A percentile compares a stretch with the other conserved stretches of the same genome.
Conservation (phyloP, 768 basidiomycete species). For the Rubroboletus pulcherrimus region DNA sequence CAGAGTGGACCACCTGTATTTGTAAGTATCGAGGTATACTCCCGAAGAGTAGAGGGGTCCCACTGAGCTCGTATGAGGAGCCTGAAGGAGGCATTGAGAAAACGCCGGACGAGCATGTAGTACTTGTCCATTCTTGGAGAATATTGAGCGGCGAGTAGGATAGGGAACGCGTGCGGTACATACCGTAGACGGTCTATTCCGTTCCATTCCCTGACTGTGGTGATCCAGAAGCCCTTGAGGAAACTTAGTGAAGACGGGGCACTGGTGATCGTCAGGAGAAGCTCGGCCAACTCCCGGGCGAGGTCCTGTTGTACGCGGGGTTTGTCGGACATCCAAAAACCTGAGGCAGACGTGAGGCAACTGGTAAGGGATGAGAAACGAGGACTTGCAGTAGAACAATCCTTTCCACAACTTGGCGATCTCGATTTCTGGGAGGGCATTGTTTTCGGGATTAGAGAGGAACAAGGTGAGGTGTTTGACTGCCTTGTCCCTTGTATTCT, state of each 20-base stretch:
- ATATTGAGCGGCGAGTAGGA: background rate
- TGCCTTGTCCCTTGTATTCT: conserved; percentile 89
- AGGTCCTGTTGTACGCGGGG: conserved; percentile 93
- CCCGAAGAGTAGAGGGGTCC: conserved; percentile 50
- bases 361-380: background rate
- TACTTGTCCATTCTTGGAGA: conserved; percentile 87
- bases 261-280: conserved; percentile 66
- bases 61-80: conserved; percentile 71
- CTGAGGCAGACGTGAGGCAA: conserved; percentile 37
- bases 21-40: conserved; percentile 68
- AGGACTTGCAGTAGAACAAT: conserved; percentile 82
- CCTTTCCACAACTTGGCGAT: conserved; percentile 97
- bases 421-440: conserved; percentile 65
- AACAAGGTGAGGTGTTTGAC: conserved; percentile 75
- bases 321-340: conserved; percentile 99
- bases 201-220: conserved; percentile 88
- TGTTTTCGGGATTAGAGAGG: conserved; percentile 60
- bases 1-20: conserved; percentile 76
- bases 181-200: conserved; percentile 89
- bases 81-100: conserved; percentile 80
- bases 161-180: conserved; percentile 16
- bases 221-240: conserved; percentile 86
- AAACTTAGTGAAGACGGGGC: conserved; percentile 64
- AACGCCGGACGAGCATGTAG: conserved; percentile 90
- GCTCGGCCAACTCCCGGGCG: conserved; percentile 78